A percentile compares a stretch with the other conserved stretches of the same genome.
Conservation (phyloP, 2,329 filamentous ascomycete genomes). For the Colletotrichum tropicicola region DNA sequence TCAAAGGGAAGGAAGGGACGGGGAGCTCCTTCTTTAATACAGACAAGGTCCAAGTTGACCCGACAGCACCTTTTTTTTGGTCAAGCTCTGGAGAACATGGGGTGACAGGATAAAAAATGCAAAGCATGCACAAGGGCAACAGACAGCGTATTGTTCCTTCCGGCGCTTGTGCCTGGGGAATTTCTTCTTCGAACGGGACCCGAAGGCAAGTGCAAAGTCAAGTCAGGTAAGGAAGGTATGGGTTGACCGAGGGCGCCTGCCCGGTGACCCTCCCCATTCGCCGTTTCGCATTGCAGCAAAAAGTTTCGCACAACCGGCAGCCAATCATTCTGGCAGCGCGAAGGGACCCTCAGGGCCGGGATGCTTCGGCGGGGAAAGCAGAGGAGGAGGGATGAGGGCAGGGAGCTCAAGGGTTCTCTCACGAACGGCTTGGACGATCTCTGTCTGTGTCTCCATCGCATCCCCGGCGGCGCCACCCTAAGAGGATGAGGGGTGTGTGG, state of each 20-base stretch:
- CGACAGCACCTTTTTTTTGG: not conserved
- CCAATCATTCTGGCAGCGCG: conserved; percentile 25
- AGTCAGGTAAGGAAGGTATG: not conserved
- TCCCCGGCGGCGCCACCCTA: not conserved
- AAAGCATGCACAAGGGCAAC: not conserved
- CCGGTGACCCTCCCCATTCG: conserved; percentile 14
- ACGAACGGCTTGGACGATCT: conserved; percentile 22
- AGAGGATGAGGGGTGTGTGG: conserved; percentile 1
- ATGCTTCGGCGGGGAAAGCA: conserved; percentile 5
- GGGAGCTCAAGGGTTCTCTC: conserved; percentile 17
- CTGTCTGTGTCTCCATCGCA: not conserved
- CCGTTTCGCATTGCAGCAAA: conserved; percentile 15
- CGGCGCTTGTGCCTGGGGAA: conserved; percentile 1
- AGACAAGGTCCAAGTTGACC: not conserved
- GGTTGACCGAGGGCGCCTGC: conserved; percentile 14
- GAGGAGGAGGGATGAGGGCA: not conserved
- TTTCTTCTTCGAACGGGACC: not conserved
- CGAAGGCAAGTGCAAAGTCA: conserved; percentile 12
- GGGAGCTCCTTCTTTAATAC: conserved; percentile 25
- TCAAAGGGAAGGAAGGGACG: conserved; percentile 20
- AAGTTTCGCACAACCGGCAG: conserved; percentile 21
- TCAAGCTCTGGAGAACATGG: conserved; percentile 14
- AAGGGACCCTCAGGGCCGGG: conserved; percentile 11
- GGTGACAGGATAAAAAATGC: conserved; percentile 1
- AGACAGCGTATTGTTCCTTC: conserved; percentile 7